phyloP scores from a whole-genome alignment of 75 land plant genomes.

The Azolla pinnata region DNA sequence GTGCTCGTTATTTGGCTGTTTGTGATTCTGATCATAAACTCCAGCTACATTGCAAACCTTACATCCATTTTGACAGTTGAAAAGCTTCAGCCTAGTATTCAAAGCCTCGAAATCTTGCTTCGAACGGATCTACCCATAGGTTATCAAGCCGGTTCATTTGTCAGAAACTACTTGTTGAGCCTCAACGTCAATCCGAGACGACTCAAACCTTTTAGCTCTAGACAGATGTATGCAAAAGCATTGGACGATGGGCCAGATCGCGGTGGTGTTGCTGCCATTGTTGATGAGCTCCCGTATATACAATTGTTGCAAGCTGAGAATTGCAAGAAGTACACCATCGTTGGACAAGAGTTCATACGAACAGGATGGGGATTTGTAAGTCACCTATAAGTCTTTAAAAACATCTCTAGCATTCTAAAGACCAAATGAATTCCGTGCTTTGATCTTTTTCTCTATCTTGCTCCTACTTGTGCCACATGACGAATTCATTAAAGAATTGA shows the following conservation, averaged over 20 bases:
- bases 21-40: constrained; percentile 61
- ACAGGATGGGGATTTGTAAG: constrained; percentile 36
- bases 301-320: constrained; percentile 15
- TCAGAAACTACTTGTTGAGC: constrained; percentile 27
- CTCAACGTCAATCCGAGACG: constrained; percentile 46
- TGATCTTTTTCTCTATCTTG: too few species aligned
- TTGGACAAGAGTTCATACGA: constrained; percentile 13
- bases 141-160: constrained; percentile 34
- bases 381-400: too few species aligned
- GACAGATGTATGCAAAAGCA: constrained; percentile 46
- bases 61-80: constrained; percentile 54
- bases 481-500: too few species aligned
- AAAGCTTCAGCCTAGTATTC: constrained; percentile 28
- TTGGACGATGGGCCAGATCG: constrained; percentile 23
- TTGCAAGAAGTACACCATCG: constrained; percentile 14
- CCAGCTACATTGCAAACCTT: constrained; percentile 66
- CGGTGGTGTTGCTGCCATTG: constrained; percentile 27
- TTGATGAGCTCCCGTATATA: constrained; percentile 22
- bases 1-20: constrained; percentile 80
- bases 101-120: constrained; percentile 23
- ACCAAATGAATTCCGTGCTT: too few species aligned
- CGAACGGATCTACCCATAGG: constrained; percentile 33
- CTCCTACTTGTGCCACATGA: too few species aligned
- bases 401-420: too few species aligned
- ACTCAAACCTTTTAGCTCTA: constrained; percentile 42